Conservation (phyloP, 1,284 basidiomycete species). For the Microbotryomycetes sp. region DNA sequence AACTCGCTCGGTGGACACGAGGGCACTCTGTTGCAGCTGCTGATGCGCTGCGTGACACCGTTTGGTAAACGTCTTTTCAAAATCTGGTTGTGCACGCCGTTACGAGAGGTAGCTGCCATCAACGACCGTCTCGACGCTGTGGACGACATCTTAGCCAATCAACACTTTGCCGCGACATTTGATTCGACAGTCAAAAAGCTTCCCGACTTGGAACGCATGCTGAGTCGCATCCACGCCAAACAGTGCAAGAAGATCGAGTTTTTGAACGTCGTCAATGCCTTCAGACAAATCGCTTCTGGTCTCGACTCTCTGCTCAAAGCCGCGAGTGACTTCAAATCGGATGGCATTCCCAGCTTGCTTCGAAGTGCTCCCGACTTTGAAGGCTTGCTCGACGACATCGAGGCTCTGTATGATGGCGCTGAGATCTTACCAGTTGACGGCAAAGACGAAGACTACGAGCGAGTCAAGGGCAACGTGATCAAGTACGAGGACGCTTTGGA, state of each 20-base stretch:
- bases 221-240: conserved; percentile 87
- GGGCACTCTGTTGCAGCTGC: conserved; percentile 72
- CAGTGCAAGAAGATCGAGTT: conserved; percentile 81
- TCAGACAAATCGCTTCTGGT: conserved; percentile 63
- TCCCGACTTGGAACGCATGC: conserved; percentile 86
- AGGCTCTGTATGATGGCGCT: conserved; percentile 61
- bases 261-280: conserved; percentile 68
- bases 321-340: conserved; percentile 63
- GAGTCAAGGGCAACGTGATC: conserved; percentile 61
- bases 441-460: conserved; percentile 77
- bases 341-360: conserved; percentile 64
- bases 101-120: conserved; percentile 72
- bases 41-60: conserved; percentile 80
- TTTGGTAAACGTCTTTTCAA: conserved; percentile 92
- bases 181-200: conserved; percentile 66
- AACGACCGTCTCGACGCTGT: conserved; percentile 87
- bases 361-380: conserved; percentile 72
- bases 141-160: conserved; percentile 72
- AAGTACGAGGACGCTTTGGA: conserved; percentile 66
- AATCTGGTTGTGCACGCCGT: conserved; percentile 86
- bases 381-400: conserved; percentile 57
- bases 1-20: conserved; percentile 88
- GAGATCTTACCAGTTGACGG: conserved; percentile 65
- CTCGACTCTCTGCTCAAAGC: conserved; percentile 58
- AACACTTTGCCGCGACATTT: conserved; percentile 68